Percentiles rank a stretch among this genome's conserved stretches.
Evolutionary conservation across 495 filamentous ascomycete genomes (phyloP).

Genomic region (Xylaria cubensis): DNA sequence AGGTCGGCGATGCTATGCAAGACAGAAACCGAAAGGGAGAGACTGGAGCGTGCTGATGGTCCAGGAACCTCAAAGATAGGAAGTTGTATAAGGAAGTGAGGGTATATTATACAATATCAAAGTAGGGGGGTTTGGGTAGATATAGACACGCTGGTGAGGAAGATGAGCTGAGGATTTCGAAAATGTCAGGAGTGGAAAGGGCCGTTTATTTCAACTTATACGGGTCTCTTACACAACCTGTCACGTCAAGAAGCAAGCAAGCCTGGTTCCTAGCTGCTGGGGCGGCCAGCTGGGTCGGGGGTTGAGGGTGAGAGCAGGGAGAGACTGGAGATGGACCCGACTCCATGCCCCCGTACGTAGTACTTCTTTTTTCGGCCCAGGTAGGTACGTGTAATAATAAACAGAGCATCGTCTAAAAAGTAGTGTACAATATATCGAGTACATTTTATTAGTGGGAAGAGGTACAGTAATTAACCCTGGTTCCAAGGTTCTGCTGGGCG

Average conservation of each 20-base stretch:
- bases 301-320: constrained; percentile 4
- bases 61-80: constrained; percentile 9
- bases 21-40: constrained; percentile 24
- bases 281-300: constrained; percentile 27
- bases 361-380: constrained; percentile 19
- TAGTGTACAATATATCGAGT: constrained; percentile 6
- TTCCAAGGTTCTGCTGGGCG: constrained; percentile 5
- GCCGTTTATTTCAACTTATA: constrained; percentile 32
- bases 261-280: constrained; percentile 28
- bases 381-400: constrained; percentile 17
- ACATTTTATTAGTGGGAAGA: constrained; percentile 7
- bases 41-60: constrained; percentile 23
- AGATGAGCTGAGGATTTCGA: constrained; percentile 26
- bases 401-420: background rate
- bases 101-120: constrained; percentile 19
- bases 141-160: background rate
- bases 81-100: background rate
- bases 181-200: constrained; percentile 27
- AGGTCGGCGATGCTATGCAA: constrained; percentile 25
- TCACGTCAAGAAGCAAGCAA: constrained; percentile 10
- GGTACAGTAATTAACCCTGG: constrained; percentile 22
- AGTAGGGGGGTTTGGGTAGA: constrained; percentile 16
- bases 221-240: constrained; percentile 19
- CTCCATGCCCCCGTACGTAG: constrained; percentile 19
- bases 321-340: constrained; percentile 19